These are phyloP conservation scores for Batkoa obscura DNA, from an alignment of 371 early-diverging fungal genomes.

Conservation along the genomic window DNA sequence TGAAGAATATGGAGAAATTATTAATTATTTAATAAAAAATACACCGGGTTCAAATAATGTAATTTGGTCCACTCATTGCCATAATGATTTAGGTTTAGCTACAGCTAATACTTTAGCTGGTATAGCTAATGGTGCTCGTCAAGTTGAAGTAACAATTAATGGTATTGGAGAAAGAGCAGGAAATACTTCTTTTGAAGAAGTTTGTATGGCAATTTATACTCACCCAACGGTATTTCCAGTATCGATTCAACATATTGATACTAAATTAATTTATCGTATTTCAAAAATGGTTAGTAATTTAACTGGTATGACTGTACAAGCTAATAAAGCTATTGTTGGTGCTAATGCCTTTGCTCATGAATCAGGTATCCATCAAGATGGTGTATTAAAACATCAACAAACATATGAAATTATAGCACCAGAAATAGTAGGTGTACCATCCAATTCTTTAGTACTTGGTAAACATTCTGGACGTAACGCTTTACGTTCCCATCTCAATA, in stretches of 20 bases:
- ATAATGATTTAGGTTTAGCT: slow-evolving; percentile 90
- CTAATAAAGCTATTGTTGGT: slow-evolving; percentile 95
- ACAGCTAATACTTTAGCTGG: slow-evolving; percentile 91
- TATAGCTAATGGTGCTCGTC: slow-evolving; percentile 73
- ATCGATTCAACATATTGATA: slow-evolving; percentile 60
- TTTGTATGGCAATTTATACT: slow-evolving; percentile 84
- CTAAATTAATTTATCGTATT: slow-evolving; percentile 60
- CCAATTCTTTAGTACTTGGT: slow-evolving; percentile 69
- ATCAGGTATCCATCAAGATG: slow-evolving; percentile 95
- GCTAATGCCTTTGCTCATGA: slow-evolving; percentile 94
- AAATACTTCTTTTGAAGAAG: slow-evolving; percentile 88
- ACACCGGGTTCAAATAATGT: slow-evolving; percentile 53
- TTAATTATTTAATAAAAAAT: slow-evolving; percentile 55
- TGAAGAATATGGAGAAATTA: slow-evolving; percentile 67
- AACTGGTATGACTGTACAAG: slow-evolving; percentile 85
- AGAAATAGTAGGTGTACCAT: slow-evolving; percentile 70
- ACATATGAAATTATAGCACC: slow-evolving; percentile 94
- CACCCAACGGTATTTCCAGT: slow-evolving; percentile 73
- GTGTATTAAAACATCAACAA: slow-evolving; percentile 79
- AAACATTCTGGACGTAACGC: slow-evolving; percentile 94
- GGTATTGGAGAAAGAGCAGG: slow-evolving; percentile 94
- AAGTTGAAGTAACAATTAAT: slow-evolving; percentile 93
- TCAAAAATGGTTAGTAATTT: slow-evolving; percentile 72
- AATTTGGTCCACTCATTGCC: slow-evolving; percentile 87
- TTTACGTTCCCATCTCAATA: slow-evolving; percentile 57